These are phyloP conservation scores for Serendipita indica DNA, from an alignment of 768 basidiomycete species.

Conservation along the genomic window DNA sequence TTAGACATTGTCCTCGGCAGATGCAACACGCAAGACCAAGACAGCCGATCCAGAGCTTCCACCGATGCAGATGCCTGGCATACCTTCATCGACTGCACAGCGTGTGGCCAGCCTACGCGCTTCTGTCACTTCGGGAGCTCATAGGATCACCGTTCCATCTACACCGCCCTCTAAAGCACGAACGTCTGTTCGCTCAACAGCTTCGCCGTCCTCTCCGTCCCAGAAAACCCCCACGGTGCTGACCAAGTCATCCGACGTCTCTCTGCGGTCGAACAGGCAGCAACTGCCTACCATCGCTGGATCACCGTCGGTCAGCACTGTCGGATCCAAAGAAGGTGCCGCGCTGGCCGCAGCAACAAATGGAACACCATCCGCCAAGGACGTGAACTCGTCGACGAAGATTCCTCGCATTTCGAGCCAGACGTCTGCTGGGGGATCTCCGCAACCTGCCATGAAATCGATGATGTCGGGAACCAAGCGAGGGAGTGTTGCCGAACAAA, in stretches of 20 bases:
- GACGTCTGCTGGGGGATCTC: slow-evolving; percentile 59
- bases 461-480: slow-evolving; percentile 12
- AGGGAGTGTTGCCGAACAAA: slow-evolving; percentile 14
- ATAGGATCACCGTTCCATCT: slow-evolving; percentile 18
- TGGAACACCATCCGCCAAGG: background rate
- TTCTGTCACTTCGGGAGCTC: slow-evolving; percentile 28
- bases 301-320: slow-evolving; percentile 72
- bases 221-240: slow-evolving; percentile 44
- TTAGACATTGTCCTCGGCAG: slow-evolving; percentile 72
- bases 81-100: slow-evolving; percentile 67
- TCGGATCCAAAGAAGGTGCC: slow-evolving; percentile 21
- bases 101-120: slow-evolving; percentile 70
- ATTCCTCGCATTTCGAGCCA: slow-evolving; percentile 86
- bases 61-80: slow-evolving; percentile 78
- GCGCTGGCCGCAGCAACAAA: slow-evolving; percentile 1
- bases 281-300: slow-evolving; percentile 85
- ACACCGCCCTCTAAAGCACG: slow-evolving; percentile 28
- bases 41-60: slow-evolving; percentile 43
- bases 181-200: slow-evolving; percentile 29
- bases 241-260: slow-evolving; percentile 76
- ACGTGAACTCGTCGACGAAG: slow-evolving; percentile 69
- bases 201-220: slow-evolving; percentile 58
- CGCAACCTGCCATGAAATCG: slow-evolving; percentile 39
- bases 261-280: slow-evolving; percentile 51
- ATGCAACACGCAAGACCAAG: slow-evolving; percentile 60